A percentile compares a stretch with the other conserved stretches of the same genome.
These are phyloP conservation scores for Microcyclosporella mali DNA, from an alignment of 2,329 filamentous ascomycete genomes.

Conservation along the genomic window DNA sequence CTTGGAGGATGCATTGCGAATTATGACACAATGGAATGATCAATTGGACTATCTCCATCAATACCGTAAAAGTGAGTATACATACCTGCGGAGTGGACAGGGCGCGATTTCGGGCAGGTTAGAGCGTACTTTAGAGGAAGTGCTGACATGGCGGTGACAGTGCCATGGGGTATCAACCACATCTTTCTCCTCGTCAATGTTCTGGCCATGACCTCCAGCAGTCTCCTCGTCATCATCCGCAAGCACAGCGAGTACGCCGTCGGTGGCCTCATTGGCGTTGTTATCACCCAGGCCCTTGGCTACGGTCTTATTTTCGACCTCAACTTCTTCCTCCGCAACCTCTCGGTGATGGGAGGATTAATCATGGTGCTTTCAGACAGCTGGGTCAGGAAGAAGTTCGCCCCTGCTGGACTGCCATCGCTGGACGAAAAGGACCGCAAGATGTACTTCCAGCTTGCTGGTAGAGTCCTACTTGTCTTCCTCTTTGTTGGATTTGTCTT, in stretches of 20 bases:
- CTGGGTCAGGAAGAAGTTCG: constrained; percentile 96
- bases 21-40: constrained; percentile 95
- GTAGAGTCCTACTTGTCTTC: constrained; percentile 92
- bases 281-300: constrained; percentile 86
- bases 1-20: constrained; percentile 90
- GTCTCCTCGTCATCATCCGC: constrained; percentile 74
- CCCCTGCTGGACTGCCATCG: constrained; percentile 85
- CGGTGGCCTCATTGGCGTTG: constrained; percentile 79
- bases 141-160: constrained; percentile 43
- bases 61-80: constrained; percentile 78
- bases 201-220: constrained; percentile 76
- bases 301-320: constrained; percentile 98
- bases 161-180: constrained; percentile 82
- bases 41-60: constrained; percentile 89
- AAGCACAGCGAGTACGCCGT: constrained; percentile 93
- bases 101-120: not conserved
- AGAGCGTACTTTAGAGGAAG: not conserved
- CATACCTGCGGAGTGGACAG: not conserved
- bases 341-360: constrained; percentile 93
- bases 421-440: constrained; percentile 99
- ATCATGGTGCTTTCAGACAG: constrained; percentile 98
- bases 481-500: constrained; percentile 96
- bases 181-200: constrained; percentile 89
- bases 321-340: constrained; percentile 99
- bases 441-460: constrained; percentile 99